A percentile compares a stretch with the other conserved stretches of the same genome.
phyloP scores from a whole-genome alignment of 768 basidiomycete genomes.

The Agaricus bisporus region DNA sequence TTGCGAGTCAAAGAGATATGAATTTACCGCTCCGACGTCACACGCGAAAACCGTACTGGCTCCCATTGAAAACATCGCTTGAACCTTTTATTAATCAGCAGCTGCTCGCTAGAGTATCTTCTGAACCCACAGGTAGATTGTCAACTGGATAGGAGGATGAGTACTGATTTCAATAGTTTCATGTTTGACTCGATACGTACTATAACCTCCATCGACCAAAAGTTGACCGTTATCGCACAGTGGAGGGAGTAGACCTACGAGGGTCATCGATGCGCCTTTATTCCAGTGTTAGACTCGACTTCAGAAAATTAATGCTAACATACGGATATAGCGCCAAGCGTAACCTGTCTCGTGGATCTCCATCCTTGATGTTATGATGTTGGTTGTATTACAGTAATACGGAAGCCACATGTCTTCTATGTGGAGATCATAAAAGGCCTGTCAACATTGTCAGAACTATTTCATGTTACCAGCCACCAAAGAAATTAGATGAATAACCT shows the following conservation, averaged over 20 bases:
- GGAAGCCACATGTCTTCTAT: conserved; percentile 99
- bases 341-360: conserved; percentile 98
- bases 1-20: not conserved
- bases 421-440: conserved; percentile 91
- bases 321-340: conserved; percentile 92
- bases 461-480: not conserved
- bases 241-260: conserved; percentile 92
- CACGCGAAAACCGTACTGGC: conserved; percentile 86
- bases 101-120: not conserved
- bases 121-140: conserved; percentile 67
- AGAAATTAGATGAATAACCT: conserved; percentile 31
- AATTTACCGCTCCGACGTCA: conserved; percentile 81
- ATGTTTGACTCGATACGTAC: conserved; percentile 36
- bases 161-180: not conserved
- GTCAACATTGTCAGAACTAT: conserved; percentile 7
- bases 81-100: conserved; percentile 47
- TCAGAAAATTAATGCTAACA: conserved; percentile 13
- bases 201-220: conserved; percentile 85
- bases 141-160: conserved; percentile 49
- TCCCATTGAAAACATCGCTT: conserved; percentile 89
- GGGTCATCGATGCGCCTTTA: conserved; percentile 91
- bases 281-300: not conserved
- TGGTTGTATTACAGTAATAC: conserved; percentile 96
- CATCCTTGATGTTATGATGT: conserved; percentile 94
- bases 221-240: conserved; percentile 91